Evolutionary conservation across 1,139 yeast species (phyloP), one percentile per base, ranked within the genome.

Genomic region (Yamadazyma dushanensis): DNA sequence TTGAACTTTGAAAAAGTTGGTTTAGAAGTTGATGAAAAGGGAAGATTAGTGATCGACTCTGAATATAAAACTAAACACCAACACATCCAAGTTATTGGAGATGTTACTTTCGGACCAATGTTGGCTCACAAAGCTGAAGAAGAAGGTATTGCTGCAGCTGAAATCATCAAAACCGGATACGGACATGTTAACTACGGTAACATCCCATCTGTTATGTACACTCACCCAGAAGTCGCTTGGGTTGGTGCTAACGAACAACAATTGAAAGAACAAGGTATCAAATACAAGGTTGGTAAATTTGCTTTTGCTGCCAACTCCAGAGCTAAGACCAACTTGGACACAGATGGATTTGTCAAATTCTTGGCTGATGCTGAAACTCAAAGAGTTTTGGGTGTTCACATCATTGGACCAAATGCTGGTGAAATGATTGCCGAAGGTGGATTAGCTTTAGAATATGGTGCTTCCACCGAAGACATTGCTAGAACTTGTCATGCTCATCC

Each of bases 51-150:
- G 40, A 90, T 94, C 58, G 97, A 94, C 66, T 83, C 86, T 45
- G 89, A 92, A 72, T 92, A 78, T 78, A 84, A 87, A 70, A 86
- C 98, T 52, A 90, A 86, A 68, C 80, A 75, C 67, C 84, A 89
- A 43, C 95, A 94, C 70, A 90, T 94, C 59, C 87, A 96, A 66
- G 95, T 89, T 54, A 88, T 92, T 66, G 99, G 99, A 64, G 99
- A 94, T 61, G 97, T 83, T 43, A 94, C 98, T 31, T 92, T 87
- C 54, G 98, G 98, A 54, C 94, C 96, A 54, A 94, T 94, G 99
- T 80, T 94, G 70, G 99, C 99, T 46, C 99, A 94, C 78, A 94
- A 94, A 77, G 99, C 99, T 45, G 99, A 94, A 74, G 99, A 94
- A 66, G 99, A 94, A 76, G 99, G 97, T 67, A 83, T 94, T 55